Conservation (phyloP, 2,329 filamentous ascomycete genomes). For the Fusarium hostae region DNA sequence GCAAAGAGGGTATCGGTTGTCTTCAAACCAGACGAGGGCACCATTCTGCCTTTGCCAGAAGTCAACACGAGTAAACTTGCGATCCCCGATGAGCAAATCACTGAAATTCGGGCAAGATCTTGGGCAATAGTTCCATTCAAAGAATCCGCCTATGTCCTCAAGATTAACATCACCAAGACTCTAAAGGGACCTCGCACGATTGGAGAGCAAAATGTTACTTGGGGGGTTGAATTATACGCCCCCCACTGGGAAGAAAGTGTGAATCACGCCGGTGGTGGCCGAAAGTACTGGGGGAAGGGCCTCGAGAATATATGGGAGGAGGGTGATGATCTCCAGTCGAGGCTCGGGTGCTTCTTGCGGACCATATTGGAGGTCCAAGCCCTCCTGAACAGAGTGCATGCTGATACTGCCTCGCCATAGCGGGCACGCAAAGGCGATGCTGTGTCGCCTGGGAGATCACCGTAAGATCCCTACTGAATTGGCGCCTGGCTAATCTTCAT, state of each 20-base stretch:
- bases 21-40: background rate
- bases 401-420: constrained; percentile 15
- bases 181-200: constrained; percentile 39
- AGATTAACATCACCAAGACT: constrained; percentile 46
- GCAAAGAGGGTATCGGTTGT: constrained; percentile 38
- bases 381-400: constrained; percentile 36
- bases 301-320: constrained; percentile 50
- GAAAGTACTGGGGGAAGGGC: constrained; percentile 48
- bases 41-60: constrained; percentile 23
- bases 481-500: constrained; percentile 8
- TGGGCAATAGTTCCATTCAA: constrained; percentile 46
- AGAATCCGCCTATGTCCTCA: constrained; percentile 48
- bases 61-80: constrained; percentile 24
- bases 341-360: constrained; percentile 47
- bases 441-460: constrained; percentile 5
- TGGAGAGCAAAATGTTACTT: constrained; percentile 41
- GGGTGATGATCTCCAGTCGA: constrained; percentile 38
- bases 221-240: constrained; percentile 49
- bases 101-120: constrained; percentile 42
- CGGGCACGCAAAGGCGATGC: constrained; percentile 3
- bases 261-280: constrained; percentile 42
- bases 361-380: constrained; percentile 48
- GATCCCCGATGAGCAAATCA: constrained; percentile 9
- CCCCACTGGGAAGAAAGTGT: constrained; percentile 53
- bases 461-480: background rate